Evolutionary conservation across 1,284 basidiomycete genomes (phyloP).

Genomic region (Schizopora paradoxa): DNA sequence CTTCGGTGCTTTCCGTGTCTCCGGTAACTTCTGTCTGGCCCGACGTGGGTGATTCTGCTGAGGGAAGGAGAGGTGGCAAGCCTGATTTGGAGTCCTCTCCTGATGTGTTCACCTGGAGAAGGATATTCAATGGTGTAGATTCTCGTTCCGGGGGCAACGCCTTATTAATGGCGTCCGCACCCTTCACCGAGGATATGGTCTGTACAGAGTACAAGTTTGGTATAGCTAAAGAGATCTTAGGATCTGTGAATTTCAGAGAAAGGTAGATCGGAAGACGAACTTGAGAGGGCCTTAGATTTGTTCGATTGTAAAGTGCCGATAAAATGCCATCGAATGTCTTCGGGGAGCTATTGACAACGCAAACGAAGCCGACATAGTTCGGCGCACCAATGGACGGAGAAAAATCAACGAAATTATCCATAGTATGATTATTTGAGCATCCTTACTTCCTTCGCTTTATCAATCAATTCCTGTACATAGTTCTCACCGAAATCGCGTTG

Average conservation of each 20-base stretch:
- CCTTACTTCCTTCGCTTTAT: constrained; percentile 76
- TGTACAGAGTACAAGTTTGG: constrained; percentile 89
- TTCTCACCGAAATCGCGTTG: constrained; percentile 97
- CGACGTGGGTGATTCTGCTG: constrained; percentile 23
- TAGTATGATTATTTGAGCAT: background rate
- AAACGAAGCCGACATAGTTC: background rate
- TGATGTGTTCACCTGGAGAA: constrained; percentile 94
- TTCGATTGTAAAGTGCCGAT: constrained; percentile 94
- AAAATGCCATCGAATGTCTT: constrained; percentile 93
- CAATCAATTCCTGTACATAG: constrained; percentile 93
- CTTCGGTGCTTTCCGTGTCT: background rate
- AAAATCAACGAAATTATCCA: background rate
- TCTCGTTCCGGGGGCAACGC: constrained; percentile 50
- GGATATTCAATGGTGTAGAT: constrained; percentile 60
- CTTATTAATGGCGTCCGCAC: constrained; percentile 81
- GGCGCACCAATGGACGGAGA: background rate
- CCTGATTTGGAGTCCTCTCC: constrained; percentile 90
- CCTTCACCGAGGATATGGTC: constrained; percentile 84
- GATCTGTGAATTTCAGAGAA: no score
- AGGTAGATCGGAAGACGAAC: constrained; percentile 46
- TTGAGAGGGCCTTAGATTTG: constrained; percentile 87
- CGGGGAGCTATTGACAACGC: constrained; percentile 54
- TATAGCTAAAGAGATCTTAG: constrained; percentile 49
- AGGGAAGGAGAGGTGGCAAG: constrained; percentile 49
- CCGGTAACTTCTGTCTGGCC: constrained; percentile 1